phyloP scores from a whole-genome alignment of 306 rosid genomes.

The Ziziphus jujuba region DNA sequence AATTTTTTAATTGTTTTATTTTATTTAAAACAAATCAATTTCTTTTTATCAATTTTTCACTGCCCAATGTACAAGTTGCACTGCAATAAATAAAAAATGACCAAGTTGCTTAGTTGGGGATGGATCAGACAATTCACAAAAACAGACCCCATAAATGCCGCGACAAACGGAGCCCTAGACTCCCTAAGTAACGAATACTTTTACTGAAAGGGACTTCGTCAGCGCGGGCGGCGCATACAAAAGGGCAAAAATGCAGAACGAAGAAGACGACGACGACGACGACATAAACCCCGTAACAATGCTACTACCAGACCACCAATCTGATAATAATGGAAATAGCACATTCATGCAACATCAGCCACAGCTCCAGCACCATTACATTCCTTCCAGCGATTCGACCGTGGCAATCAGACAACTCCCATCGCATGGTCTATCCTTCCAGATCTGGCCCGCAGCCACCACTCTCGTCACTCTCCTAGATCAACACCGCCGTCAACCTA shows the following conservation, averaged over 20 bases:
- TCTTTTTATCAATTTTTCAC: too few species aligned
- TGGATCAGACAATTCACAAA: too few species aligned
- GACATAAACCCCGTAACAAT: conserved; percentile 40
- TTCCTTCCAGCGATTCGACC: conserved; percentile 58
- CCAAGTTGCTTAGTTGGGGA: too few species aligned
- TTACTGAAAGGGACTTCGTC: not conserved
- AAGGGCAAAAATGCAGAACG: conserved; percentile 31
- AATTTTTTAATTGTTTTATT: too few species aligned
- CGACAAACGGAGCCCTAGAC: conserved; percentile 31
- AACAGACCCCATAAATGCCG: not conserved
- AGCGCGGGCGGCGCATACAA: conserved; percentile 4
- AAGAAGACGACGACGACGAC: conserved; percentile 45
- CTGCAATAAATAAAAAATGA: too few species aligned
- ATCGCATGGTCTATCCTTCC: conserved; percentile 82
- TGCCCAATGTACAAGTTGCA: too few species aligned
- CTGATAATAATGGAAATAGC: conserved; percentile 8
- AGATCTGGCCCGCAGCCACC: conserved; percentile 98
- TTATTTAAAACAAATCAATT: too few species aligned
- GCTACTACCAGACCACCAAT: conserved; percentile 25
- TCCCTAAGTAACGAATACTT: not conserved
- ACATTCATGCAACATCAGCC: not conserved
- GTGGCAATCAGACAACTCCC: conserved; percentile 73
- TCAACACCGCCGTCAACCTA: conserved; percentile 44
- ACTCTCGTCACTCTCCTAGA: conserved; percentile 82
- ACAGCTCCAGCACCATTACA: conserved; percentile 31